phyloP scores from a whole-genome alignment of 768 basidiomycete genomes.

The Peribolospora kevripleyi region DNA sequence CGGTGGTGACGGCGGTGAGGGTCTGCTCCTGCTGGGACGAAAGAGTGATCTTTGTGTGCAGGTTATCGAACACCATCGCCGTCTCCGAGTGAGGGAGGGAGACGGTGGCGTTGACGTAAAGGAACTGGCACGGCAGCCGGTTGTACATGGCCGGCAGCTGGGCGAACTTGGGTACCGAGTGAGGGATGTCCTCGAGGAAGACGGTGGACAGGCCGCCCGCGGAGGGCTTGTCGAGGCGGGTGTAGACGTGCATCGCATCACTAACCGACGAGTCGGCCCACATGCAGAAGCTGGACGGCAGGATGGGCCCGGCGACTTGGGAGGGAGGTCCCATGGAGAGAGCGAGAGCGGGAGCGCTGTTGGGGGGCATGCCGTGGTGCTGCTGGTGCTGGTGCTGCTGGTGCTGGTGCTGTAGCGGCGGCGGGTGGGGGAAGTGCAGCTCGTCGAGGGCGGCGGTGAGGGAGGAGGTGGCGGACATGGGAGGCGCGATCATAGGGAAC shows the following conservation, averaged over 20 bases:
- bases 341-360: neutral
- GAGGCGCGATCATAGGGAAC: neutral
- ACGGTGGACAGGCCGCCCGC: neutral
- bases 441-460: neutral
- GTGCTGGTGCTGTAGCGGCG: neutral
- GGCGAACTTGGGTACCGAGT: slow-evolving; percentile 4
- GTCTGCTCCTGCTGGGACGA: slow-evolving; percentile 6
- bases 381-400: too few relatives aligned
- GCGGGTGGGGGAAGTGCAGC: neutral
- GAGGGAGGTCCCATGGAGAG: neutral
- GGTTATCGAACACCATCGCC: neutral
- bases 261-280: neutral
- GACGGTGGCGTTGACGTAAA: slow-evolving; percentile 10
- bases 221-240: neutral
- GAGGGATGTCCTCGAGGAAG: slow-evolving; percentile 10
- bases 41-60: slow-evolving; percentile 6
- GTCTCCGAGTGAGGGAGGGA: slow-evolving; percentile 5
- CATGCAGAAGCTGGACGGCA: neutral
- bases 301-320: neutral
- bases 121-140: slow-evolving; percentile 12
- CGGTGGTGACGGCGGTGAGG: slow-evolving; percentile 8
- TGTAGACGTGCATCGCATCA: neutral
- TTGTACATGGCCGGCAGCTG: slow-evolving; percentile 10
- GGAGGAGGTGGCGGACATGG: neutral
- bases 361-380: neutral